Base-by-base conservation (phyloP, 1,284 basidiomycete genomes). In the Ceratobasidium sp. region DNA sequence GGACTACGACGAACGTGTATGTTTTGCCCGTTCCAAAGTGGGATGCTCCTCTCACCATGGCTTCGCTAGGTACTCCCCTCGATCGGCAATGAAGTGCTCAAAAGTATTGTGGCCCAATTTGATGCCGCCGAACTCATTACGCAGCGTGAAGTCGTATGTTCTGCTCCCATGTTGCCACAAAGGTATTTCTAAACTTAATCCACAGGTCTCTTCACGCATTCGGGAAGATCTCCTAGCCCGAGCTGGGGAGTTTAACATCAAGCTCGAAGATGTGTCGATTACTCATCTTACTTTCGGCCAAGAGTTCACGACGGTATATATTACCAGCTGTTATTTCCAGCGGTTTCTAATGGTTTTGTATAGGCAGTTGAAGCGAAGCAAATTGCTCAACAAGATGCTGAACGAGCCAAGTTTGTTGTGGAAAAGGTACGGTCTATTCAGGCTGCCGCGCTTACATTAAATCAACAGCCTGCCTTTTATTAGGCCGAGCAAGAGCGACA, bases 401-500 rank as follows among this genome's bases (percentile, higher is more conserved):
- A 99, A 84, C 90, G 98, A 59, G 97, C 97, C 77, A 98, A 98
- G 84, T 99, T 99, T 83, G 94, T 99, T 78, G 97, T 99, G 77
- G 98, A 99, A 83, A 96, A 95, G 88, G 93, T 92, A 74, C 75
- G 85, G 76, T 7, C 29, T 8, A 41, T 27, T 29, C 29, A 16
- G 31, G 54, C 13, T 58, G n/a, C n/a, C 41, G 54, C 31, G 46
- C 24, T 41, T 64, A 34, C 31, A 16, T 43, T 19, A n/a, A 59
- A 56, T 73, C n/a, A 62, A 64, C 19, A 24, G 19, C n/a, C 29
- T 11, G 16, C 48, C 39, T 19, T 2, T 51, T 6, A 37, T 24
- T 76, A 95, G 93, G 95, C 98, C 43, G 97, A 99, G 83, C 98
- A 99, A 92, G 98, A 99, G 83, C 91, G 96, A 75, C 97, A 99